phyloP scores from a whole-genome alignment of 352 stramenopile genomes.

The Pseudoperonospora humuli region DNA sequence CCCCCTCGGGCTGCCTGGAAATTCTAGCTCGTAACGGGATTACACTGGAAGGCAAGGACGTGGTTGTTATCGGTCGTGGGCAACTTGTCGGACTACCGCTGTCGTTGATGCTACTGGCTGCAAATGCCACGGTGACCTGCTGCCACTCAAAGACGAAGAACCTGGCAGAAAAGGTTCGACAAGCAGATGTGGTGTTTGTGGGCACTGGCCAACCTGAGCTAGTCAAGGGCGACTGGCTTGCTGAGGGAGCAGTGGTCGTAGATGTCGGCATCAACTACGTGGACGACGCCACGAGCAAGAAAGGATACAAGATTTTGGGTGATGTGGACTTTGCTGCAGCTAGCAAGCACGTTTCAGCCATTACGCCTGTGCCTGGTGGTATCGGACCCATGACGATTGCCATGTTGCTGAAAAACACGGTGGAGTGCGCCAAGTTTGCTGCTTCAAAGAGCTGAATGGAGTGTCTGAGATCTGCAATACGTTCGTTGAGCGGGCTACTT shows the following conservation, averaged over 20 bases:
- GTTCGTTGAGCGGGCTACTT: no score
- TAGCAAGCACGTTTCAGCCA: conserved; percentile 80
- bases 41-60: conserved; percentile 91
- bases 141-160: conserved; percentile 92
- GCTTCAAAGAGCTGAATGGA: conserved; percentile 6
- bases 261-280: conserved; percentile 99
- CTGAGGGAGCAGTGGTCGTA: conserved; percentile 94
- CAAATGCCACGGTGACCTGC: conserved; percentile 95
- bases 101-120: conserved; percentile 90
- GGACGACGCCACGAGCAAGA: conserved; percentile 61
- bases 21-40: conserved; percentile 66
- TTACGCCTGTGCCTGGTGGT: conserved; percentile 94
- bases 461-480: not conserved
- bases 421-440: conserved; percentile 51
- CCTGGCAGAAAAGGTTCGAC: conserved; percentile 44
- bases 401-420: conserved; percentile 87
- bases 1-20: conserved; percentile 80
- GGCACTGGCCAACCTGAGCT: conserved; percentile 91
- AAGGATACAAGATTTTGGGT: conserved; percentile 92
- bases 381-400: conserved; percentile 99
- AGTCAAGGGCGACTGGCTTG: conserved; percentile 95
- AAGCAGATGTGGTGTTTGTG: conserved; percentile 96
- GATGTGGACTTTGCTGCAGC: conserved; percentile 94
- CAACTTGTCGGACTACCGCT: conserved; percentile 98
- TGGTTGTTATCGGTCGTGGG: conserved; percentile 93